A percentile compares a stretch with the other conserved stretches of the same genome.
phyloP scores from a whole-genome alignment of 2,329 filamentous ascomycete species.

The Arthrocladium fulminans region DNA sequence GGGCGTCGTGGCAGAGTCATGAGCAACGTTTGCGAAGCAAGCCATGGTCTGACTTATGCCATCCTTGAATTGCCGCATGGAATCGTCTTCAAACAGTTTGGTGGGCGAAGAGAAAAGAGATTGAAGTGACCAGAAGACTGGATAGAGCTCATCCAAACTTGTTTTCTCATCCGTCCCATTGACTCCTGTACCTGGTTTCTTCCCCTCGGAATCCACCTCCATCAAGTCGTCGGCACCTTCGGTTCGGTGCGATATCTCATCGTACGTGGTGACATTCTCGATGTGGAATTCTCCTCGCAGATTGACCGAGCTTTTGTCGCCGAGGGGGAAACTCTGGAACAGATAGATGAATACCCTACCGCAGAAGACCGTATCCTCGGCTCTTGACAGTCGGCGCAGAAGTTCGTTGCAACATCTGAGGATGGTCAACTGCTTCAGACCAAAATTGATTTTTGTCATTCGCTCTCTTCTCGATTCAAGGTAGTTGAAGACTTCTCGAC shows the following conservation, averaged over 20 bases:
- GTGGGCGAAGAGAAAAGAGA: constrained; percentile 86
- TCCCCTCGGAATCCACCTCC: constrained; percentile 41
- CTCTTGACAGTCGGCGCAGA: constrained; percentile 82
- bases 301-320: constrained; percentile 96
- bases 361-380: constrained; percentile 95
- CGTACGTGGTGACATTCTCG: constrained; percentile 84
- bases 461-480: constrained; percentile 85
- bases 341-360: constrained; percentile 97
- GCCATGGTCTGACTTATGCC: constrained; percentile 55
- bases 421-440: constrained; percentile 78
- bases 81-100: constrained; percentile 61
- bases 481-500: constrained; percentile 85
- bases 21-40: constrained; percentile 67
- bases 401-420: constrained; percentile 93
- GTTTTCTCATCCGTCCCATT: background rate
- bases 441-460: constrained; percentile 70
- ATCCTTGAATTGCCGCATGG: constrained; percentile 58
- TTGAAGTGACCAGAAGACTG: constrained; percentile 89
- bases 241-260: constrained; percentile 41
- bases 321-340: constrained; percentile 93
- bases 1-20: constrained; percentile 54
- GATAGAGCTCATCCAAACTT: constrained; percentile 63
- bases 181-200: constrained; percentile 10
- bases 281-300: constrained; percentile 90
- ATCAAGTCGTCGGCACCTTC: constrained; percentile 56